These are phyloP conservation scores for Oryza brachyantha DNA, from an alignment of 176 grass and related monocot genomes.

Conservation along the genomic window DNA sequence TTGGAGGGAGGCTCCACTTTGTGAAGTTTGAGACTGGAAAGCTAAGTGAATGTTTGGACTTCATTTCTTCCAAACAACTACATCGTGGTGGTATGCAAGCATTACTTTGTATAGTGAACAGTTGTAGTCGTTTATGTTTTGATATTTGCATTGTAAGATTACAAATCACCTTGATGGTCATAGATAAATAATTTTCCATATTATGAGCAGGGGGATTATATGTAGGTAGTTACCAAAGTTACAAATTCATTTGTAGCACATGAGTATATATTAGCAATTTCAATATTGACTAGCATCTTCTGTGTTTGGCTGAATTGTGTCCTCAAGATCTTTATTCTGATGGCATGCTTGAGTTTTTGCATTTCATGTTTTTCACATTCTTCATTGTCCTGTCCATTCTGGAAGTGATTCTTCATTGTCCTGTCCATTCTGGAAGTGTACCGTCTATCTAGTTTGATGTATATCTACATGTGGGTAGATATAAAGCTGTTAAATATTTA, in stretches of 20 bases:
- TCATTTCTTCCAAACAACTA: slow-evolving; percentile 97
- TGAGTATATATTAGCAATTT: slow-evolving; percentile 11
- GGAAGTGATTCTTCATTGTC: neutral
- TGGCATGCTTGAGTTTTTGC: neutral
- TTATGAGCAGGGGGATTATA: neutral
- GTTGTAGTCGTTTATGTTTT: neutral
- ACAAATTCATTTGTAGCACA: neutral
- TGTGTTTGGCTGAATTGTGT: neutral
- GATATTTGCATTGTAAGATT: neutral
- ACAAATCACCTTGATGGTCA: neutral
- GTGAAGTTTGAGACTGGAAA: slow-evolving; percentile 96
- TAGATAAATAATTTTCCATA: neutral
- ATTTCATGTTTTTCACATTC: neutral
- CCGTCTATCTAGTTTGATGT: neutral
- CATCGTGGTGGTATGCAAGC: slow-evolving; percentile 79
- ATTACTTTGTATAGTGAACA: neutral
- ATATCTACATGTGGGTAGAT: neutral
- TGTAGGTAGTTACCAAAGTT: neutral
- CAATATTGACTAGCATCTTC: neutral
- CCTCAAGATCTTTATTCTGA: slow-evolving; percentile 10
- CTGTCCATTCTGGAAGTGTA: neutral
- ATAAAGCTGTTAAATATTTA: neutral
- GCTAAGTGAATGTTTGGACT: slow-evolving; percentile 88
- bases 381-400: neutral
- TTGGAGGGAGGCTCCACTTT: slow-evolving; percentile 97